Evolutionary conservation across 1,284 basidiomycete genomes (phyloP).

Genomic region (Marasmius sp.): DNA sequence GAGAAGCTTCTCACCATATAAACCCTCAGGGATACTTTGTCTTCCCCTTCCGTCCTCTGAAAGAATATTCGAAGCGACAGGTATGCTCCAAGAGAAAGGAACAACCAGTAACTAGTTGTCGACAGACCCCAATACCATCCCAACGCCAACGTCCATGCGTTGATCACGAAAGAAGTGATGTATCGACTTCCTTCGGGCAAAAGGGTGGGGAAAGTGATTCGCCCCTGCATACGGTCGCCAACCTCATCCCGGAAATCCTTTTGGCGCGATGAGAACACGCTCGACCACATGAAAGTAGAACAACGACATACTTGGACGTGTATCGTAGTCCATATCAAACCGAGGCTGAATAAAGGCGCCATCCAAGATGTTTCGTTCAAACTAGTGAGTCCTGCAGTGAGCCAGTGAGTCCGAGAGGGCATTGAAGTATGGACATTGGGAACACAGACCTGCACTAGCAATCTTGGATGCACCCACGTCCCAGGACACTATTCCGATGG

Average conservation of each 20-base stretch:
- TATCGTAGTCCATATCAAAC: slow-evolving; percentile 12
- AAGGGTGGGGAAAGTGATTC: slow-evolving; percentile 39
- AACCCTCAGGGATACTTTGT: slow-evolving; percentile 20
- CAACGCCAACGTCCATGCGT: slow-evolving; percentile 22
- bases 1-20: slow-evolving; percentile 9
- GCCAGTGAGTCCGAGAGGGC: slow-evolving; percentile 11
- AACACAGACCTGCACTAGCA: slow-evolving; percentile 19
- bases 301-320: slow-evolving; percentile 14
- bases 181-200: slow-evolving; percentile 26
- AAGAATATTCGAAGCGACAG: slow-evolving; percentile 22
- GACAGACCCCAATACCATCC: slow-evolving; percentile 21
- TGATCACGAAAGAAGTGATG: slow-evolving; percentile 22
- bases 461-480: slow-evolving; percentile 28
- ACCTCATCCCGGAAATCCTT: slow-evolving; percentile 42
- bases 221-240: slow-evolving; percentile 36
- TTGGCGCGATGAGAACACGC: slow-evolving; percentile 28
- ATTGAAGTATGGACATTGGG: slow-evolving; percentile 15
- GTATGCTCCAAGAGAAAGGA: slow-evolving; percentile 23
- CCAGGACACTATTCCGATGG: slow-evolving; percentile 28
- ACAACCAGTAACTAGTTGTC: slow-evolving; percentile 5
- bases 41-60: slow-evolving; percentile 19
- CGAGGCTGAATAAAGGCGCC: slow-evolving; percentile 24
- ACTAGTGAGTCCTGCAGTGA: slow-evolving; percentile 23
- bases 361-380: slow-evolving; percentile 12
- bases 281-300: slow-evolving; percentile 25